These are phyloP conservation scores for Coniochaeta hoffmannii DNA, from an alignment of 2,329 filamentous ascomycete genomes.

Conservation along the genomic window DNA sequence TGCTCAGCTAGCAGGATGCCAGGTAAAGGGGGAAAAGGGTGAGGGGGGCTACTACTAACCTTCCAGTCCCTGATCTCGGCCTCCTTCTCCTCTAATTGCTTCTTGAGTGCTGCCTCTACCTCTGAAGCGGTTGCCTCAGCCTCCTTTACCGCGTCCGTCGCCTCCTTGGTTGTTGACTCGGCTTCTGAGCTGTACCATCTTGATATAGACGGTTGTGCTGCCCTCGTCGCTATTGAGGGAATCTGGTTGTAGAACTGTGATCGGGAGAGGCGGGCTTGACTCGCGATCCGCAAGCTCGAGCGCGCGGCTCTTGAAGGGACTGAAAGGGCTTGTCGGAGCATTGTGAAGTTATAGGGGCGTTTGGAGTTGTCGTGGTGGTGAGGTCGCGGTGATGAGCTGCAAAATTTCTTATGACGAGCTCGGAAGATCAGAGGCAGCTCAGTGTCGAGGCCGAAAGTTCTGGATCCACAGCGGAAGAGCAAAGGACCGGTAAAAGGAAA, in stretches of 20 bases:
- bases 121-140: constrained; percentile 22
- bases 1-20: too few species aligned
- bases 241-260: constrained; percentile 30
- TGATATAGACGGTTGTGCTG: constrained; percentile 27
- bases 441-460: neutral
- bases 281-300: constrained; percentile 28
- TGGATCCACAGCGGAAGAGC: neutral
- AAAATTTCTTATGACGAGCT: constrained; percentile 2
- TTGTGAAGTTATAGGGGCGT: constrained; percentile 14
- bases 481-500: neutral
- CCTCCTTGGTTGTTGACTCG: constrained; percentile 25
- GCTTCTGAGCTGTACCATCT: constrained; percentile 43
- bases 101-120: constrained; percentile 37
- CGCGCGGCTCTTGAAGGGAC: constrained; percentile 36
- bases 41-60: constrained; percentile 43
- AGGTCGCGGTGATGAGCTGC: neutral
- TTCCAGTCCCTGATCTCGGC: constrained; percentile 67
- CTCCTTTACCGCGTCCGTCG: constrained; percentile 18
- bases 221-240: constrained; percentile 18
- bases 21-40: too few species aligned
- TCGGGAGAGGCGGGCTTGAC: constrained; percentile 26
- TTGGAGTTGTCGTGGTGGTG: neutral
- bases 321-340: constrained; percentile 39
- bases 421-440: neutral
- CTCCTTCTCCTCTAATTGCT: constrained; percentile 44